Percentiles rank a stretch among this genome's conserved stretches.
These are phyloP conservation scores for Daldinia decipiens DNA, from an alignment of 495 filamentous ascomycete species.

Conservation along the genomic window DNA sequence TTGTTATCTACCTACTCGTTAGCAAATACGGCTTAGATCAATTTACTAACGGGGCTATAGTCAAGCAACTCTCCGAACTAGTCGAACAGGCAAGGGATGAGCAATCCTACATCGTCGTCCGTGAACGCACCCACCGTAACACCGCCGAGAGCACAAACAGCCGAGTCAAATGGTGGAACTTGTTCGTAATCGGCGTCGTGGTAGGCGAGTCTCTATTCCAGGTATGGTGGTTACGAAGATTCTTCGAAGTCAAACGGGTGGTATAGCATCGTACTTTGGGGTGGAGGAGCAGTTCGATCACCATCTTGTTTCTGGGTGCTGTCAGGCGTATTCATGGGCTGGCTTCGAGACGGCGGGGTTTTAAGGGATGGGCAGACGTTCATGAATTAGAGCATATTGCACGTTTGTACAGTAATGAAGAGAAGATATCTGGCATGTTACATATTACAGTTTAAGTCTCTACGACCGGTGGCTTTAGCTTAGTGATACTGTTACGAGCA, in stretches of 20 bases:
- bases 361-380: conserved; percentile 22
- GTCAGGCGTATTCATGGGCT: conserved; percentile 42
- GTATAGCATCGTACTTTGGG: conserved; percentile 35
- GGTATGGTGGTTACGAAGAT: conserved; percentile 98
- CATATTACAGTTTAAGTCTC: not conserved
- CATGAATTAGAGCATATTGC: conserved; percentile 29
- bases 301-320: conserved; percentile 37
- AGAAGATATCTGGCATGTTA: conserved; percentile 25
- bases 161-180: conserved; percentile 99
- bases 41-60: conserved; percentile 55
- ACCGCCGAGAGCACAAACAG: conserved; percentile 98
- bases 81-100: conserved; percentile 94
- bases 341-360: conserved; percentile 27
- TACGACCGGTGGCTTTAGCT: not conserved
- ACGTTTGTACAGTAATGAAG: conserved; percentile 35
- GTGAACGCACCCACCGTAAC: conserved; percentile 95
- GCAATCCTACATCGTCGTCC: conserved; percentile 94
- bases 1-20: not conserved
- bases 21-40: not conserved
- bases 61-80: conserved; percentile 84
- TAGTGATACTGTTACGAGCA: not conserved
- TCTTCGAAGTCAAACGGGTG: conserved; percentile 84
- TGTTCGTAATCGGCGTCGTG: conserved; percentile 92
- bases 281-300: conserved; percentile 3
- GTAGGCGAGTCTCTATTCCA: conserved; percentile 95